Evolutionary conservation across 73 alveolate genomes (phyloP).

Genomic region (Paramecium pentaurelia): DNA sequence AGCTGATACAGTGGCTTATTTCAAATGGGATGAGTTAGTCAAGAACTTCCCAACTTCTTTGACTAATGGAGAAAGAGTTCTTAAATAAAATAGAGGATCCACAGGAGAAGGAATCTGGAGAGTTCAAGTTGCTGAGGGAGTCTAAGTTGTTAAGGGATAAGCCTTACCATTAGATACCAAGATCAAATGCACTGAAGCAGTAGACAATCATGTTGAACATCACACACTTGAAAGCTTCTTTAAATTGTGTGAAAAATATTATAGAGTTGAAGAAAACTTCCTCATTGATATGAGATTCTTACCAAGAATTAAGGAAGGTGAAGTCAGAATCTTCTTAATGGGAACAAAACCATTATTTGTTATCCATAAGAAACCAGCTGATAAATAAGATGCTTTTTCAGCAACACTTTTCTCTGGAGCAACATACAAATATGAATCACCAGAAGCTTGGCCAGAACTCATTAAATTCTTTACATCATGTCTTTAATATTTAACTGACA

Average conservation of each 20-base stretch:
- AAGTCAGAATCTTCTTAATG: constrained; percentile 35
- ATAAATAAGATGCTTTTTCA: constrained; percentile 28
- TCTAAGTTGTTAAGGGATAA: neutral
- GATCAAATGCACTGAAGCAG: constrained; percentile 42
- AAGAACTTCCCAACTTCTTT: neutral
- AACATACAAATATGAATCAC: neutral
- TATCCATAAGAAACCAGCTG: constrained; percentile 36
- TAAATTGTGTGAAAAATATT: constrained; percentile 23
- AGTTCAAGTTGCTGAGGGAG: constrained; percentile 6
- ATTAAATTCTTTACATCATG: neutral
- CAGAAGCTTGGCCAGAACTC: constrained; percentile 35
- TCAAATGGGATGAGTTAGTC: neutral
- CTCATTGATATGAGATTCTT: constrained; percentile 18
- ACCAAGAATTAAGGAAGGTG: constrained; percentile 44
- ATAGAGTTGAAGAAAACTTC: neutral
- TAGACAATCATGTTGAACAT: constrained; percentile 27
- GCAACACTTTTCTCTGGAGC: constrained; percentile 44
- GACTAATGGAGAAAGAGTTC: constrained; percentile 36
- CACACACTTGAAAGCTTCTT: constrained; percentile 31
- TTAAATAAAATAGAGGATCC: constrained; percentile 26
- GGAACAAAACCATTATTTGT: constrained; percentile 31
- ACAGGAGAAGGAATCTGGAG: constrained; percentile 41
- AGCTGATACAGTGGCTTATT: constrained; percentile 7
- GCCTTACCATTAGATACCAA: constrained; percentile 27
- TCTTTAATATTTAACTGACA: neutral